Conservation (phyloP, 345 rosid species). For the Populus pruinosa region DNA sequence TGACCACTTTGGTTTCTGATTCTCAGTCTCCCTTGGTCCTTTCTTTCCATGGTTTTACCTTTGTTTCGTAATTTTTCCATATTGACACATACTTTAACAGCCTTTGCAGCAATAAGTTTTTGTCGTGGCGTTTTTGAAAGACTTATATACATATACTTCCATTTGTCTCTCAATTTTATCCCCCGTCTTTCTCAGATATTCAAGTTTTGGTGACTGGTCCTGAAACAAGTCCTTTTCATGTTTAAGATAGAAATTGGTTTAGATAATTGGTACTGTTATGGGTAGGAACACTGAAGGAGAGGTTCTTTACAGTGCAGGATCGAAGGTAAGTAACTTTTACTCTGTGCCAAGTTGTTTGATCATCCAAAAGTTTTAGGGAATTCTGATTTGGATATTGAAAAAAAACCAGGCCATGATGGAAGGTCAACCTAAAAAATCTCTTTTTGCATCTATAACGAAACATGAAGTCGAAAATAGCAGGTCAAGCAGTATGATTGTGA, state of each 20-base stretch:
- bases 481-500: slow-evolving; percentile 61
- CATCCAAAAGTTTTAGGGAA: background rate
- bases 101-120: background rate
- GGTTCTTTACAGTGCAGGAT: slow-evolving; percentile 26
- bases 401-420: slow-evolving; percentile 36
- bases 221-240: slow-evolving; percentile 1
- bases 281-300: slow-evolving; percentile 30
- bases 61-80: background rate
- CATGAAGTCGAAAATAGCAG: slow-evolving; percentile 41
- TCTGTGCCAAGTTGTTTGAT: background rate
- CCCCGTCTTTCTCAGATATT: background rate
- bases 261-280: slow-evolving; percentile 13
- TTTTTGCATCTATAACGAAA: slow-evolving; percentile 42
- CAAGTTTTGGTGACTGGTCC: background rate
- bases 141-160: background rate
- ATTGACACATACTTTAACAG: background rate
- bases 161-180: background rate
- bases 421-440: slow-evolving; percentile 37
- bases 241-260: background rate
- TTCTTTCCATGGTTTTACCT: background rate
- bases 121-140: background rate
- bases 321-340: slow-evolving; percentile 30
- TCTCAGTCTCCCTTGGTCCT: background rate
- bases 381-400: slow-evolving; percentile 2
- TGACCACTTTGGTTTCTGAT: background rate